Conservation (phyloP, 441 rosid species). For the Pelargonium myrrhifolium region DNA sequence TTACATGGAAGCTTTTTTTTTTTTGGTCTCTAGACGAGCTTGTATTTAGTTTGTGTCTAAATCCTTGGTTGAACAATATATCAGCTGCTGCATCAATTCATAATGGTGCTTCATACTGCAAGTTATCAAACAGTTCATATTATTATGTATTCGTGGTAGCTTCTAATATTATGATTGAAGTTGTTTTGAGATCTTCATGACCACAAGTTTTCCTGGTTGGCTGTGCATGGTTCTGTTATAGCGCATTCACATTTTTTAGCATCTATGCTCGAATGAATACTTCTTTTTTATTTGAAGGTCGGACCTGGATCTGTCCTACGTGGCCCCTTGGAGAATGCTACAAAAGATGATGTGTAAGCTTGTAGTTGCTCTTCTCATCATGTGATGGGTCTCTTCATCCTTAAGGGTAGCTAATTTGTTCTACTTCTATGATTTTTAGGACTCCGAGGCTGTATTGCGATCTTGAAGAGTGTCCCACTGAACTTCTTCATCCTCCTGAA, state of each 20-base stretch:
- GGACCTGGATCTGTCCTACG: slow-evolving; percentile 87
- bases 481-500: slow-evolving; percentile 91
- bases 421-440: slow-evolving; percentile 33
- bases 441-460: slow-evolving; percentile 85
- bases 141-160: neutral
- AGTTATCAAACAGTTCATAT: neutral
- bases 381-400: slow-evolving; percentile 7
- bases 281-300: slow-evolving; percentile 47
- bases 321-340: slow-evolving; percentile 82
- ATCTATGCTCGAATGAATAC: neutral
- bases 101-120: neutral
- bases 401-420: slow-evolving; percentile 11
- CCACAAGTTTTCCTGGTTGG: neutral
- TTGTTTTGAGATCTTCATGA: neutral
- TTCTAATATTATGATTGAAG: neutral
- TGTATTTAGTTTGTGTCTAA: neutral
- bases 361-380: slow-evolving; percentile 16
- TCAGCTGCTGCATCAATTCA: neutral
- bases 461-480: slow-evolving; percentile 71
- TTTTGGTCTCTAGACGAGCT: neutral
- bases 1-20: neutral
- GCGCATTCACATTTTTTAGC: slow-evolving; percentile 1
- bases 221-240: neutral
- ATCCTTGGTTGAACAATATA: slow-evolving; percentile 2
- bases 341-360: slow-evolving; percentile 81